phyloP scores from a whole-genome alignment of 1,284 basidiomycete species.

The Sporisorium iseilematis-ciliati region DNA sequence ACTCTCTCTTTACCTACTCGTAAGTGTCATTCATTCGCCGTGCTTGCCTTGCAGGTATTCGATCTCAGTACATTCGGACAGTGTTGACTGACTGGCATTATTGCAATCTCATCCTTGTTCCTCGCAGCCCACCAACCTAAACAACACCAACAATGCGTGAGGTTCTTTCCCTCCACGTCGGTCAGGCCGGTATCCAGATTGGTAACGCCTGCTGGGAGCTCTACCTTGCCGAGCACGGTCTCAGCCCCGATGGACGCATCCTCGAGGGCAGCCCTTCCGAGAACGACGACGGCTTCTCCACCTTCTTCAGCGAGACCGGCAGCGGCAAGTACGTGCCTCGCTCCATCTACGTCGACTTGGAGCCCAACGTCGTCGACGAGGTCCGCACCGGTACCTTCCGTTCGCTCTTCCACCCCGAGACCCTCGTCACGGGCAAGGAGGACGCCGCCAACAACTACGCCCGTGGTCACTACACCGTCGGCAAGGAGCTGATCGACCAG shows the following conservation, averaged over 20 bases:
- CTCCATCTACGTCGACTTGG: slow-evolving; percentile 94
- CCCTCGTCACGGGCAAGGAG: slow-evolving; percentile 98
- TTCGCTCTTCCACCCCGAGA: slow-evolving; percentile 98
- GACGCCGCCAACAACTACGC: slow-evolving; percentile 96
- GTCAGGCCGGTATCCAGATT: slow-evolving; percentile 90
- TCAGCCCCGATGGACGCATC: slow-evolving; percentile 72
- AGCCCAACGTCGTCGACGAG: slow-evolving; percentile 95
- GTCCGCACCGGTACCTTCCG: slow-evolving; percentile 95
- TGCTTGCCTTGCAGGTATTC: not conserved
- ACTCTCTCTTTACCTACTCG: slow-evolving; percentile 19
- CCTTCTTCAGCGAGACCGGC: slow-evolving; percentile 75
- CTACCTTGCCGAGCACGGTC: slow-evolving; percentile 97
- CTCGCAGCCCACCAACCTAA: slow-evolving; percentile 10
- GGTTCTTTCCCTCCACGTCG: slow-evolving; percentile 94
- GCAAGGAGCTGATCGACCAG: slow-evolving; percentile 83
- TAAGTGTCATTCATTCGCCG: slow-evolving; percentile 20
- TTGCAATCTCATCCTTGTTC: not conserved
- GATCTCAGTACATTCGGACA: not conserved
- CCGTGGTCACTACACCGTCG: slow-evolving; percentile 88
- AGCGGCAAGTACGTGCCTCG: slow-evolving; percentile 87
- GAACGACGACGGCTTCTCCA: slow-evolving; percentile 92
- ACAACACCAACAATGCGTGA: slow-evolving; percentile 61
- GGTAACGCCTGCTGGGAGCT: slow-evolving; percentile 79
- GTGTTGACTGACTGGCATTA: slow-evolving; percentile 12
- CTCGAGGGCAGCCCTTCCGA: slow-evolving; percentile 77